A percentile compares a stretch with the other conserved stretches of the same genome.
Conservation (phyloP, 257 asterid species). For the Solanum sitiens region DNA sequence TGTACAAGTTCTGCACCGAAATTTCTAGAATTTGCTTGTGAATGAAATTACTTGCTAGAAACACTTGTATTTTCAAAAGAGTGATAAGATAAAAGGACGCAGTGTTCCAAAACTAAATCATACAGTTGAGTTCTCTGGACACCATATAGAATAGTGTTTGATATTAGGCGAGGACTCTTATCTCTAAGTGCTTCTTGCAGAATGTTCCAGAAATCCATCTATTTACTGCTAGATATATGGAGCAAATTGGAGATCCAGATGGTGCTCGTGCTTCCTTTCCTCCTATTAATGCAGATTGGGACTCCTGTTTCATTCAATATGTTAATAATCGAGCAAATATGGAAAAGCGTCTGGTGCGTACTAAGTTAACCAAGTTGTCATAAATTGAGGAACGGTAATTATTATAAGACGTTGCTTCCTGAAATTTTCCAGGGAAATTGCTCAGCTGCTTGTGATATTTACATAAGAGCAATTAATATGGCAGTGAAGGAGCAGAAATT, state of each 20-base stretch:
- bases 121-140: neutral
- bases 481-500: slow-evolving; percentile 45
- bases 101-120: neutral
- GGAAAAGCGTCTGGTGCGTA: slow-evolving; percentile 76
- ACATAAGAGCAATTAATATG: slow-evolving; percentile 48
- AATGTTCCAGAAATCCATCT: slow-evolving; percentile 64
- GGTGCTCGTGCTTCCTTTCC: slow-evolving; percentile 64
- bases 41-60: neutral
- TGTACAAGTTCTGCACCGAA: neutral
- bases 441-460: slow-evolving; percentile 51
- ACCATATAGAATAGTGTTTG: neutral
- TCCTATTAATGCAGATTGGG: slow-evolving; percentile 31
- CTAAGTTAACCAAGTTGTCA: slow-evolving; percentile 10
- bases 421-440: slow-evolving; percentile 60
- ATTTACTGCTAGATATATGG: slow-evolving; percentile 76
- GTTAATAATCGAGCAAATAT: slow-evolving; percentile 58
- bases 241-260: slow-evolving; percentile 53
- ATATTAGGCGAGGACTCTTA: neutral
- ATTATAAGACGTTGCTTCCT: slow-evolving; percentile 1
- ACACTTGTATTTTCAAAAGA: neutral
- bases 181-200: slow-evolving; percentile 28
- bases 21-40: neutral
- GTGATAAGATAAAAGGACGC: neutral
- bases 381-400: slow-evolving; percentile 1
- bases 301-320: slow-evolving; percentile 38